These are phyloP conservation scores for Stemphylium vesicarium DNA, from an alignment of 2,329 filamentous ascomycete species.

Conservation along the genomic window DNA sequence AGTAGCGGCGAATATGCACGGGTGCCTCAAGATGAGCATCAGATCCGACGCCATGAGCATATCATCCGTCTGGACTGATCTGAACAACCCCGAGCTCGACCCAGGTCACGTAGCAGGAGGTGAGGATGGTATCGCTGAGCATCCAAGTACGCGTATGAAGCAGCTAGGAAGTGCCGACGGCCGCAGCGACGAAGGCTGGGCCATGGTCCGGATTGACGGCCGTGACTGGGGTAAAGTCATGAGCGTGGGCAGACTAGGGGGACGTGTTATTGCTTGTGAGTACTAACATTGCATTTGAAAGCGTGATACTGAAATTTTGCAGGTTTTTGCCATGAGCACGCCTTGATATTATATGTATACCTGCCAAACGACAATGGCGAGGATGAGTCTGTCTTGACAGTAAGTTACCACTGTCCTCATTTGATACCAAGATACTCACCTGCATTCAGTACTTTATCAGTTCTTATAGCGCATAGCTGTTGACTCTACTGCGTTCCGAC, in stretches of 20 bases:
- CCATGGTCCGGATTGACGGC: slow-evolving; percentile 87
- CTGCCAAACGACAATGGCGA: slow-evolving; percentile 72
- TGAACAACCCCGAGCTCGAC: slow-evolving; percentile 88
- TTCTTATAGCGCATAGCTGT: slow-evolving; percentile 56
- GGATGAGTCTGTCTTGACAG: slow-evolving; percentile 78
- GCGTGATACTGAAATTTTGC: slow-evolving; percentile 20
- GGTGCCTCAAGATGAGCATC: slow-evolving; percentile 79
- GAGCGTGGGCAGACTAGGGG: slow-evolving; percentile 87
- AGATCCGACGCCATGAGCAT: slow-evolving; percentile 85
- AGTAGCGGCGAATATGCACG: slow-evolving; percentile 93
- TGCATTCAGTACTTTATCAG: slow-evolving; percentile 62
- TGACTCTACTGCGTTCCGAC: no score
- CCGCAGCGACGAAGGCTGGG: slow-evolving; percentile 82
- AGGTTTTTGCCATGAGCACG: slow-evolving; percentile 78
- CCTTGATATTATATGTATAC: slow-evolving; percentile 83
- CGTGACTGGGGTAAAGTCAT: slow-evolving; percentile 95
- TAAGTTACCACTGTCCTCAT: slow-evolving; percentile 47
- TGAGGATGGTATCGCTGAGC: slow-evolving; percentile 71
- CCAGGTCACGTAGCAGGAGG: slow-evolving; percentile 72
- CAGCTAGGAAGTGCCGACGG: slow-evolving; percentile 61
- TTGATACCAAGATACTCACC: slow-evolving; percentile 22
- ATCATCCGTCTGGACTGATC: slow-evolving; percentile 80
- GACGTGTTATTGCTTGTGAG: slow-evolving; percentile 88
- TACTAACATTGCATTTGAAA: background rate
- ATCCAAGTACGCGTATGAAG: slow-evolving; percentile 81